A percentile compares a stretch with the other conserved stretches of the same genome.
These are phyloP conservation scores for Rhodotorula diobovata DNA, from an alignment of 768 basidiomycete species.

Conservation along the genomic window DNA sequence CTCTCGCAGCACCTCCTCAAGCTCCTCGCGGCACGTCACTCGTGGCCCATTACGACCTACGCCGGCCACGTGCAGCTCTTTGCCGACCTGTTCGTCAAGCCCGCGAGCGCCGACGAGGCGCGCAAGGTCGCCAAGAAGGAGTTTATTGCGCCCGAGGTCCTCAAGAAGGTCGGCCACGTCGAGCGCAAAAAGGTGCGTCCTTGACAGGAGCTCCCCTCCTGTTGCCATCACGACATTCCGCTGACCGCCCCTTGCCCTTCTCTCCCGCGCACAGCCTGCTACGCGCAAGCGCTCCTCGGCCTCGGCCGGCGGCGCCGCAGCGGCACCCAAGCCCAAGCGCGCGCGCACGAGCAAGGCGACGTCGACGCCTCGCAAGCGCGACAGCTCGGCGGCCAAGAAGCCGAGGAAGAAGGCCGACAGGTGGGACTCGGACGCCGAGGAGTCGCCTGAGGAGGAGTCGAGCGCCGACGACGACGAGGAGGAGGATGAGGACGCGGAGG, in stretches of 20 bases:
- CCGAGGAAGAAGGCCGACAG: slow-evolving; percentile 6
- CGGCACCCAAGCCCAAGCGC: slow-evolving; percentile 11
- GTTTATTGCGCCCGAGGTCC: slow-evolving; percentile 63
- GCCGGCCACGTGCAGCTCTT: slow-evolving; percentile 78
- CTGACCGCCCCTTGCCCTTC: neutral
- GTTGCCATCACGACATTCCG: neutral
- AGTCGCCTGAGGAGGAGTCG: slow-evolving; percentile 3
- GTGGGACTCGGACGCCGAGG: slow-evolving; percentile 18
- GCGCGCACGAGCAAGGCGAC: neutral
- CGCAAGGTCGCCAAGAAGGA: slow-evolving; percentile 53
- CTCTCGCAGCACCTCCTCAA: slow-evolving; percentile 83
- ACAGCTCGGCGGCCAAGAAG: slow-evolving; percentile 49
- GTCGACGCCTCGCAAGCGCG: slow-evolving; percentile 34
- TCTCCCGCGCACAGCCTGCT: neutral
- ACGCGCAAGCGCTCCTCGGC: slow-evolving; percentile 10
- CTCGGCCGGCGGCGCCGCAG: slow-evolving; percentile 2
- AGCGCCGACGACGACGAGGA: neutral
- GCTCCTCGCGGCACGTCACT: slow-evolving; percentile 57
- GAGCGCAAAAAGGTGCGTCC: slow-evolving; percentile 21
- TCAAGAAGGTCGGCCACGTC: slow-evolving; percentile 54
- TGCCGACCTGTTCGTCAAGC: slow-evolving; percentile 68
- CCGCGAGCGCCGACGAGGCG: slow-evolving; percentile 59
- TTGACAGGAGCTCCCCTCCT: neutral
- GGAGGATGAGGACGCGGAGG: neutral
- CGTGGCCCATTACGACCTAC: slow-evolving; percentile 73